Base-by-base conservation (phyloP, 2,329 filamentous ascomycete species). In the Dactylonectria estremocensis region DNA sequence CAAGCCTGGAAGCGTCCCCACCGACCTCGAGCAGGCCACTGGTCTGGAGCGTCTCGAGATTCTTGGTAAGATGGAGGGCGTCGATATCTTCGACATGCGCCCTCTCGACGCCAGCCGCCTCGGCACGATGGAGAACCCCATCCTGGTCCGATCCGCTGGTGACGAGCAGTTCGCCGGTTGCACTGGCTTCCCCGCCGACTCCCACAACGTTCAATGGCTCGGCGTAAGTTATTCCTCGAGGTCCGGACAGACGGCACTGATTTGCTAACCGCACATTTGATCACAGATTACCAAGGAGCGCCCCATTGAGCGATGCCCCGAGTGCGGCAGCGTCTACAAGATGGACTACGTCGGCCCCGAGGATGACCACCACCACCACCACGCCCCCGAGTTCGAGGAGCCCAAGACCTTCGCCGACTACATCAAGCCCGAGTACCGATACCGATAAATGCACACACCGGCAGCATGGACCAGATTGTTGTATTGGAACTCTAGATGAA, bases 41-140 rank as follows among this genome's bases (percentile, higher is more conserved):
- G 96, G 96, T 93, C 89, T 98, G 68, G 96, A 99, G 89, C 95
- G 96, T 90, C 90, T 99, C 77, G 96, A 99, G 86, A 96, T 99
- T 80, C 89, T 99, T 82, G 96, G 96, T 85, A 99, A 99, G 91
- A 97, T 98, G 93, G 94, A 98, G 88, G 95, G 96, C 75, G 87
- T 98, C 78, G 96, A 99, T 81, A 88, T 98, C 82, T 99, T 99
- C 87, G 95, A 99, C 86, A 97, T 98, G 96, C 92, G 91, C 84
- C 96, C 96, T 72, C 90, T 99, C 77, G 96, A 98, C 83, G 88
- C 95, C 72, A 96, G 93, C 83, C 92, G 96, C 80, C 90, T 89
- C 84, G 95, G 95, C 93, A 98, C 96, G 68, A 83, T 97, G 79
- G 89, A 97, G 73, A 87, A 98, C 85, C 96, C 96, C 76, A 97